Evolutionary conservation across 225 moss, liverwort and hornwort species (phyloP).

Genomic region (Neckera pumila): DNA sequence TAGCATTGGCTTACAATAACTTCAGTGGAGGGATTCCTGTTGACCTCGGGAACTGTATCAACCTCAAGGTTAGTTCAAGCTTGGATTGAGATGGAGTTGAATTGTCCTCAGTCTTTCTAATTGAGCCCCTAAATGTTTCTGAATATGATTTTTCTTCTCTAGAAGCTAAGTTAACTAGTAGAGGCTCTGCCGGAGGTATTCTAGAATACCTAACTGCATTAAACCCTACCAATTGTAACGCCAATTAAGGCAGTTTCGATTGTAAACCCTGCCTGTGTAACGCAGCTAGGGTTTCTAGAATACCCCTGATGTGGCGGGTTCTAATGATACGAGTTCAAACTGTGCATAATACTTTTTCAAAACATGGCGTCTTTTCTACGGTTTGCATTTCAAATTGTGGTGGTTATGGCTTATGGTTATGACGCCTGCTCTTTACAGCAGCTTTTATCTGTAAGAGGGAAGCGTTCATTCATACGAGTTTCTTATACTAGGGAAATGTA

Average conservation of each 20-base stretch:
- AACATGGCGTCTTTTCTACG: neutral
- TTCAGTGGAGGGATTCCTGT: constrained; percentile 49
- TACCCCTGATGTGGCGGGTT: no score
- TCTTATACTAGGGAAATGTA: neutral
- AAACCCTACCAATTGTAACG: neutral
- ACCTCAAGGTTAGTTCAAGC: constrained; percentile 34
- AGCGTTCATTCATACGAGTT: neutral
- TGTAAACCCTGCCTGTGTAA: neutral
- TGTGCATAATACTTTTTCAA: neutral
- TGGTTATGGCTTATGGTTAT: neutral
- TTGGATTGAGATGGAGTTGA: neutral
- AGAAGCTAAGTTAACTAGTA: neutral
- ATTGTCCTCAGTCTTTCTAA: neutral
- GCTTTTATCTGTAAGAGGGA: neutral
- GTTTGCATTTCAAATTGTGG: neutral
- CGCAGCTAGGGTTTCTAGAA: neutral
- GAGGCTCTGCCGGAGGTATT: neutral
- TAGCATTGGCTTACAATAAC: constrained; percentile 34
- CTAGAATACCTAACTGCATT: neutral
- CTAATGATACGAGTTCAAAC: neutral
- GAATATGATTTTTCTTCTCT: neutral
- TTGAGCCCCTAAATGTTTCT: neutral
- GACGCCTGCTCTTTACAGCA: neutral
- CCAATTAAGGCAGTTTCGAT: neutral
- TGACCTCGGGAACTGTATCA: constrained; percentile 38